Base-by-base conservation (phyloP, 108 stramenopile genomes). In the Fistulifera solaris region DNA sequence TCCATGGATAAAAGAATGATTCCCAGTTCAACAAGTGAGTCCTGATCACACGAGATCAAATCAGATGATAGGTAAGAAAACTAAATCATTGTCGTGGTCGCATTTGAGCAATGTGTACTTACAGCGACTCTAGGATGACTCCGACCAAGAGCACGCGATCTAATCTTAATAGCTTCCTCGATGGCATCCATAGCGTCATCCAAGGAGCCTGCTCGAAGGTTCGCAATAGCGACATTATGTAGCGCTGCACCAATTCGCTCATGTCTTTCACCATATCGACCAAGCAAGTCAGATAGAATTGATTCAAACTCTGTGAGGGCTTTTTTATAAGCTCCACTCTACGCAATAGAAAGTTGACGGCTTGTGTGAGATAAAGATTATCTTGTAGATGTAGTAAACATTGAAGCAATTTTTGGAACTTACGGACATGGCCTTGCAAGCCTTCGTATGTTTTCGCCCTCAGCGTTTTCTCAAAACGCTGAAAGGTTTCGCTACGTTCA, bases 211-310 rank as follows among this genome's bases (percentile, higher is more conserved):
- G 71, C 68, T 40, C 77, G 59, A 14, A 78, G 54, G 42, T 83
- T 75, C 18, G 76, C 77, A 25, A 83, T 77, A 12, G 71, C 77
- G 2, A 83, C 66, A 50, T 83, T 83, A 62, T 83, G 81, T 21
- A 83, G 63, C 12, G 77, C 81, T 10, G 81, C 62, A 35, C 74
- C 77, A 8, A 83, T 75, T 53, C 81, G 63, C 15, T 67, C 48
- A 40, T 83, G 74, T 17, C 50, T 42, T 50, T 70, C 69, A n/a
- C 75, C 81, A 46, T 53, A 72, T 11, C 64, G 51, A 38, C 61
- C 61, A 5, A 78, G 45, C 15, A 78, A 38, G 42, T 59, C 64
- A 0, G 68, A 48, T 43, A 83, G 68, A 48, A 83, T 83, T 0
- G 56, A 57, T 63, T 76, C 77, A 35, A 83, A 83, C 7, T 51